Base-by-base conservation (phyloP, 176 grass and related monocot genomes). In the Triticum monococcum region DNA sequence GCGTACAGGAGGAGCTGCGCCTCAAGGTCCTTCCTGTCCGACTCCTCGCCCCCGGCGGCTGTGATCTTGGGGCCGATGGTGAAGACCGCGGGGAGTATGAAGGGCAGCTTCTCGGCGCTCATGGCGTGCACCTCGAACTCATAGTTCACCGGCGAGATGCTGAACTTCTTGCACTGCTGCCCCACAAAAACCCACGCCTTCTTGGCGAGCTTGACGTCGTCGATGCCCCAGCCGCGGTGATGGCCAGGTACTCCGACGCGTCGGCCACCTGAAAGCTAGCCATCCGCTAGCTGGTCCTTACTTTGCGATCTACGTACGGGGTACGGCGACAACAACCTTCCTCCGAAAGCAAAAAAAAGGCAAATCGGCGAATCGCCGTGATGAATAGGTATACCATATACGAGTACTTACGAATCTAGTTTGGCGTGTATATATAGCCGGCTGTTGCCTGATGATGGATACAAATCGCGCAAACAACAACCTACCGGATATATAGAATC, bases 71-170 rank as follows among this genome's bases (percentile, higher is more conserved):
- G 95, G 18, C 95, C 95, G 65, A 97, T 91, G 74, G 95, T 97
- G 92, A 97, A 97, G 8, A 97, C 95, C 10, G 95, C 95, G 1
- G 92, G 92, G 52, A 95, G 91, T 87, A 95, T 68, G 89, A 95
- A 97, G 26, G 95, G 90, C 8, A 97, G 92, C 88, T 97, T 97
- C 79, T 97, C 95, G 30, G 89, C 85, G 91, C 95, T 97, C 95
- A 95, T 97, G 25, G 95, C 92, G 84, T 93, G 87, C 68, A 97
- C 95, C 92, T 97, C 90, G 84, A 94, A 97, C 62, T 85, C 89
- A 81, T 97, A 97, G 86, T 91, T 94, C 1, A 94, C 90, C 0
- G 95, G 95, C 1, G 88, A 91, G 75, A 94, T 87, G 90, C 94
- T 90, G 66, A 94, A 97, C 68, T 26, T 56, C 38, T 88, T 92